Evolutionary conservation across 768 basidiomycete species (phyloP), one percentile per base, ranked within the genome.

Genomic region (Tubosaeta sp.): DNA sequence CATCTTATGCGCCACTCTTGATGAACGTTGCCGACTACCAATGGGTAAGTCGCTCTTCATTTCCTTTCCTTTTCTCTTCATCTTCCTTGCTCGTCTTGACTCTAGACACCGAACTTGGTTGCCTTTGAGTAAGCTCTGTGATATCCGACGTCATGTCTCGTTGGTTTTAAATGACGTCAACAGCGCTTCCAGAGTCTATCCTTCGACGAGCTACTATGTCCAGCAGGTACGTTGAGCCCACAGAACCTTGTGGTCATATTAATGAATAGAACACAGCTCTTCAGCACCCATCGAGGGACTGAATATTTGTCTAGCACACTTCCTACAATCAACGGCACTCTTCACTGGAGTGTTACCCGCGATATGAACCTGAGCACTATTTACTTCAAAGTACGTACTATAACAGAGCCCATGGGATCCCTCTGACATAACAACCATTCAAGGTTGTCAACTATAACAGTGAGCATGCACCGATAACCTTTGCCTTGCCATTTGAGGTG

Each of bases 261-360:
- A 13, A 64, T 27, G 0, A 12, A 19, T 14, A 1, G 19, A 25
- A 2, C 13, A 24, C 54, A 86, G 84, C 71, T 87, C 31, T 86
- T 86, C 70, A 80, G 81, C 48, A 54, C 74, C n/a, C 82, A 86
- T 61, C 69, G 77, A 35, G 85, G 85, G 5, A 79, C 83, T 38
- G 75, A 76, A 56, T 86, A 83, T 58, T 61, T 86, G 1, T 80
- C 84, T 3, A 84, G 80, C 60, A 85, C 82, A 0, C 71, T 83
- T 0, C 83, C 84, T 0, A 65, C 50, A 30, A 45, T 55, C 1
- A 60, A 54, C 3, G 81, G 80, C 10, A 78, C 79, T 1, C 61
- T 83, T 1, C 76, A 80, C 65, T 87, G 85, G 85, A 83, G 82
- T 53, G 76, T 86, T 52, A 71, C 73, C 2, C 64, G 59, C 14